Evolutionary conservation across 352 stramenopile genomes (phyloP), one percentile per base, ranked within the genome.

Genomic region (Phytophthora pisi): DNA sequence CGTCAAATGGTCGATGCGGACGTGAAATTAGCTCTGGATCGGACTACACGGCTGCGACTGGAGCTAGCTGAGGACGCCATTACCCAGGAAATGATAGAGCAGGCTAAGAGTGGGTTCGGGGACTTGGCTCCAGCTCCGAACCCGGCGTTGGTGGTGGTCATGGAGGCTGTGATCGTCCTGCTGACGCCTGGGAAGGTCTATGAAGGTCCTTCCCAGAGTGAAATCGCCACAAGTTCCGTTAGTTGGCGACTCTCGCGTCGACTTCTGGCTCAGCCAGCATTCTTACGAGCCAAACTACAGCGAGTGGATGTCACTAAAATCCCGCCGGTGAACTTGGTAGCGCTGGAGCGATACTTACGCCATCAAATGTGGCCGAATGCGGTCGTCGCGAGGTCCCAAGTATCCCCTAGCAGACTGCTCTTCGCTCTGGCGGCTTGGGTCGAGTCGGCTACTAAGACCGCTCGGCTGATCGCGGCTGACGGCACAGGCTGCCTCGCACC

Each of bases 161-260:
- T 95, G 79, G 88, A 97, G 55, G 81, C 88, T 7, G 72, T 90
- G 7, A 84, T 97, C 31, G 77, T 96, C 16, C 51, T 96, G 4
- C 68, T 97, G 11, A 96, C 88, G 9, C 89, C 89, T 10, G 68
- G 51, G 0, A 89, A 90, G 34, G 53, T 58, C n/a, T 96, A 91
- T 54, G 74, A 81, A 10, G 78, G 77, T 2, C 86, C 88, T 7
- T 78, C 79, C 9, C 50, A 68, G 1, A 51, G 54, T 28, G 58
- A 73, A 0, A 55, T 66, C 18, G 69, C 49, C 1, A 79, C 77
- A 11, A 90, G 72, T 43, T 75, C 74, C 6, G 81, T 95, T 42
- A 95, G 84, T 38, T 97, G 89, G 88, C 74, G 74, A 9, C 66
- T 96, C 2, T 84, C 79, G 13, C 57, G 73, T 51, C 66, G 82